A percentile compares a stretch with the other conserved stretches of the same genome.
phyloP scores from a whole-genome alignment of 2,329 filamentous ascomycete species.

The Drechslerella dactyloides region DNA sequence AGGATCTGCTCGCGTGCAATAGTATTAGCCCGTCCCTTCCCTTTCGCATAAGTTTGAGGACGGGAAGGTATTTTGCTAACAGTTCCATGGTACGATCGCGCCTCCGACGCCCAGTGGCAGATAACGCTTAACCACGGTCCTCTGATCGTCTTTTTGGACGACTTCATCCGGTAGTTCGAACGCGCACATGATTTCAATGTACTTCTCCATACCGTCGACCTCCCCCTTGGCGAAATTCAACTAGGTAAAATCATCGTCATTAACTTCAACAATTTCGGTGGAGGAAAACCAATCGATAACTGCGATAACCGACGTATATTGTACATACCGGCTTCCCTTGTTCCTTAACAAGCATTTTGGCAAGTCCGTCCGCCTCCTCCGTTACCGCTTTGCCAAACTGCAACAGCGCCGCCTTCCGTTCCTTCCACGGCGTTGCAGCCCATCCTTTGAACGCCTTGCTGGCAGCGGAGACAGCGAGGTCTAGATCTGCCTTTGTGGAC shows the following conservation, averaged over 20 bases:
- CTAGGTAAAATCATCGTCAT: neutral
- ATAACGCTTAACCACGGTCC: constrained; percentile 60
- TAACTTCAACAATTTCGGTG: too few species aligned
- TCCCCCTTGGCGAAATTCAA: constrained; percentile 20
- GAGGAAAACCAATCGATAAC: too few species aligned
- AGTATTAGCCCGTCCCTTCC: too few species aligned
- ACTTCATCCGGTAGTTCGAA: constrained; percentile 61
- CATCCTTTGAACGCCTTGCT: constrained; percentile 62
- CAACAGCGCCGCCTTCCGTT: constrained; percentile 59
- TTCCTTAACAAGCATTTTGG: constrained; percentile 61
- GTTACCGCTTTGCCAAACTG: constrained; percentile 60
- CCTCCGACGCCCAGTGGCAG: constrained; percentile 63
- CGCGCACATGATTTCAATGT: constrained; percentile 53
- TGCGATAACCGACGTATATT: too few species aligned
- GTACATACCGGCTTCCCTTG: constrained; percentile 64
- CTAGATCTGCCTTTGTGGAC: constrained; percentile 62
- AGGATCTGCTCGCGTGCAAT: constrained; percentile 57
- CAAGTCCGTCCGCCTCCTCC: constrained; percentile 60
- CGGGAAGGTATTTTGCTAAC: constrained; percentile 57
- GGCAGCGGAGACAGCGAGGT: constrained; percentile 62
- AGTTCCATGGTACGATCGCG: constrained; percentile 70
- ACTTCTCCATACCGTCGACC: neutral
- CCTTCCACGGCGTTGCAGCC: constrained; percentile 60
- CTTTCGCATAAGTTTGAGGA: too few species aligned
- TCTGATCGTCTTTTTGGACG: constrained; percentile 61